Base-by-base conservation (phyloP, 108 stramenopile genomes). In the Skeletonema marinoi region DNA sequence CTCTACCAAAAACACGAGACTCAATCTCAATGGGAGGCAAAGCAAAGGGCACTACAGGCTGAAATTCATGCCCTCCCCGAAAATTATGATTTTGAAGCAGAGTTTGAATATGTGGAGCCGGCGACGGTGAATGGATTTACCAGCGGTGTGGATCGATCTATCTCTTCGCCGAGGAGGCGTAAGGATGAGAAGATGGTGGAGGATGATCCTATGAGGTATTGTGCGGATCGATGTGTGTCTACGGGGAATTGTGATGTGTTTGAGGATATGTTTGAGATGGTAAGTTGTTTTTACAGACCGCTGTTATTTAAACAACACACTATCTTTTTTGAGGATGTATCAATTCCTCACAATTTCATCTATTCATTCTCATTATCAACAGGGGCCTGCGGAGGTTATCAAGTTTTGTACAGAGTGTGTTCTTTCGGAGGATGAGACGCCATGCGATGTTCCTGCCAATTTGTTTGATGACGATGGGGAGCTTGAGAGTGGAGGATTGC, bases 241-340 rank as follows among this genome's bases (percentile, higher is more conserved):
- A 94, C 93, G 10, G 93, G 93, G 2, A 82, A 92, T 77, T 94
- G 93, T 72, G 93, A 94, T 71, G 89, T 92, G 41, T 90, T 81
- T 66, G 88, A 93, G 87, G 78, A 78, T 51, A 78, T 78, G 78
- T 78, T 78, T 71, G 78, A 71, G 0, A 66, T 78, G 78, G 70
- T 46, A 31, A 70, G 69, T 58, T 36, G 25, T 25, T 25, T 25
- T 25, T 25, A 25, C 25, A 25, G 25, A 25, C 25, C 25, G 0
- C 0, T 25, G 0, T 25, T 25, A 25, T 25, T 25, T 25, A 25
- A 25, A 25, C 25, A 25, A 25, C 25, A 25, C 25, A 25, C 25
- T 58, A 3, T 14, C 6, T 56, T 30, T 14, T 3, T 54, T 51
- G 25, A 36, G 36, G 36, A 8, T 32, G 0, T 32, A 30, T 70